Base-by-base conservation (phyloP, 306 rosid species). In the Cicer yamashitae region DNA sequence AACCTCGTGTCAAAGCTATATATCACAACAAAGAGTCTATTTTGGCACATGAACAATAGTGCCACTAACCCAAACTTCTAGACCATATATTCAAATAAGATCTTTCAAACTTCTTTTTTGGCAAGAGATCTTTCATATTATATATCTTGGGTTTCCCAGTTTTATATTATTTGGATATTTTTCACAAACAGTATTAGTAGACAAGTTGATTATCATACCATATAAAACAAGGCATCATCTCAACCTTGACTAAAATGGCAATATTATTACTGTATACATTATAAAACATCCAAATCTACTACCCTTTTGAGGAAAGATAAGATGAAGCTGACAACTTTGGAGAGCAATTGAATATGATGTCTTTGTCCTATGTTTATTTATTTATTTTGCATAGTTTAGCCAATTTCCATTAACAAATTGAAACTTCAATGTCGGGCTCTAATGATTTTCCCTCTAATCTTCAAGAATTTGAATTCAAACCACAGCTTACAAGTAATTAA, bases 151-250 rank as follows among this genome's bases (percentile, higher is more conserved):
- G 47, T 70, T 41, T 47, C 70, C 47, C 34, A 38, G 38, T 15
- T 50, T 56, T 74, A 15, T 54, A 44, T 56, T 45, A 56, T 15
- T 68, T 14, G 38, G 45, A 40, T 61, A 8, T 70, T 66, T 68
- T 80, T 64, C 75, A 79, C 75, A 80, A 61, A 65, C 44, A 48
- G 83, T 71, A 83, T 82, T 44, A 82, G 75, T 77, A 66, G 78
- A 76, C 53, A 58, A 54, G 73, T 84, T 89, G 94, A 89, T 92
- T 81, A 34, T 69, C 77, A 75, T 75, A 22, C 61, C 65, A 40
- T 61, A 67, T 25, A 46, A 41, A 70, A 79, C 78, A 59, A 74
- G 69, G 76, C 80, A 86, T 72, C 79, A 79, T 86, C 74, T 51
- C 83, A 74, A 79, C 52, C 69, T 79, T 70, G 91, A 86, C 81